Conservation (phyloP, 257 asterid species). For the Vinca minor region DNA sequence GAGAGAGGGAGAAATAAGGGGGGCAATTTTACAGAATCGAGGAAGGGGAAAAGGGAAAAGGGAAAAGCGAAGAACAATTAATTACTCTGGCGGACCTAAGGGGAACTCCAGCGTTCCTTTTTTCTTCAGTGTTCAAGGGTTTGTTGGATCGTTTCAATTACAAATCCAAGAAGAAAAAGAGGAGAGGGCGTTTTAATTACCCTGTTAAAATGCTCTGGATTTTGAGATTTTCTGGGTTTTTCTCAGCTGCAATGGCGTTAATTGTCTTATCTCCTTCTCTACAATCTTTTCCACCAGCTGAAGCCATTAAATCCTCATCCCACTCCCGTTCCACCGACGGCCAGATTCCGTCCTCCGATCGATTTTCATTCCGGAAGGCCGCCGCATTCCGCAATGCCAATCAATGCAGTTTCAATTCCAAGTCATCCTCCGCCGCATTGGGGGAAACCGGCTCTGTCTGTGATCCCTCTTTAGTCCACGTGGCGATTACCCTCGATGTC, state of each 20-base stretch:
- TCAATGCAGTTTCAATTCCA: slow-evolving; percentile 34
- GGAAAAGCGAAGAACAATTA: neutral
- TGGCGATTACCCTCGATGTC: slow-evolving; percentile 80
- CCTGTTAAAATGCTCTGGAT: slow-evolving; percentile 62
- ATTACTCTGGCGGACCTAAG: slow-evolving; percentile 43
- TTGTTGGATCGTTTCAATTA: slow-evolving; percentile 14
- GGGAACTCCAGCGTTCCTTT: slow-evolving; percentile 46
- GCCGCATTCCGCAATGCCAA: slow-evolving; percentile 56
- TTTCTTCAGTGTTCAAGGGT: slow-evolving; percentile 22
- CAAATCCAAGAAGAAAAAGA: slow-evolving; percentile 29
- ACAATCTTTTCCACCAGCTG: slow-evolving; percentile 88
- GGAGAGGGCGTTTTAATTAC: slow-evolving; percentile 17
- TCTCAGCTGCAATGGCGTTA: slow-evolving; percentile 68
- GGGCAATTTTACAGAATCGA: neutral
- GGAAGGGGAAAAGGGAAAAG: neutral
- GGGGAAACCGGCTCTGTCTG: slow-evolving; percentile 42
- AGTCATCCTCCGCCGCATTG: slow-evolving; percentile 18
- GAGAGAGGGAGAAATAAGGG: slow-evolving; percentile 2
- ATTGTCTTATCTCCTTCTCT: slow-evolving; percentile 70
- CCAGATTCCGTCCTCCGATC: slow-evolving; percentile 23
- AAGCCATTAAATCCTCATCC: slow-evolving; percentile 79
- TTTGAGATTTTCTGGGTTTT: slow-evolving; percentile 57
- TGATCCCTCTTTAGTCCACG: slow-evolving; percentile 72
- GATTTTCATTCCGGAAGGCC: slow-evolving; percentile 51
- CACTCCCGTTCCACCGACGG: slow-evolving; percentile 34